Evolutionary conservation across 495 filamentous ascomycete species (phyloP), one percentile per base, ranked within the genome.

Genomic region (Halenospora varia): DNA sequence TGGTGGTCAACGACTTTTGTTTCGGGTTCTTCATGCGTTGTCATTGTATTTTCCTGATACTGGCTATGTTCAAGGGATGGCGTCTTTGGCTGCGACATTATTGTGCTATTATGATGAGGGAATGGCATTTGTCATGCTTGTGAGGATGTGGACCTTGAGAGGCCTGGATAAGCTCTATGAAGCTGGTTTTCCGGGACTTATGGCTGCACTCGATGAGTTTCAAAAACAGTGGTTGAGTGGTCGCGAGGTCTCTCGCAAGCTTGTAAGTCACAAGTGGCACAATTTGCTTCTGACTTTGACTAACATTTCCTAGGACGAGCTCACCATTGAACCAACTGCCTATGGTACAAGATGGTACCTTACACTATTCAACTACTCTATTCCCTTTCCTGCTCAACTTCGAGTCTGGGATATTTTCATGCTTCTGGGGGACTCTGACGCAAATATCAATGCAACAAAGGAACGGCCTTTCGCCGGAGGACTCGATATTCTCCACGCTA

Each of bases 361-460:
- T 25, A 99, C 94, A 2, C 80, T 99, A 4, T 99, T 99, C 78
- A 97, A 97, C 72, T 88, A 97, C 62, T 95, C 90, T 17, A 90
- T 99, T 57, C 94, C 94, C 2, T 99, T 97, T 65, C 82, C 90
- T 0, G 95, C 95, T 10, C 94, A 99, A 67, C 87, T 99, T n/a
- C 87, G 94, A 48, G 89, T 99, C 3, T 99, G 94, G 94, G 94
- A 99, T 65, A 90, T 96, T 0, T 97, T 99, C 73, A 92, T 99
- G 89, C 85, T 99, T 1, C 85, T 99, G 22, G 94, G 94, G 45
- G 92, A 96, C 62, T 75, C 57, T n/a, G 63, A 68, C 15, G 51
- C 45, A 13, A 60, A 64, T 0, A 53, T 57, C 25, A 61, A 63
- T 8, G 26, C 44, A 19, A 65, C 46, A 23, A 22, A 40, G 24